phyloP scores from a whole-genome alignment of 371 early-diverging fungal species.

The Mortierella sp. region DNA sequence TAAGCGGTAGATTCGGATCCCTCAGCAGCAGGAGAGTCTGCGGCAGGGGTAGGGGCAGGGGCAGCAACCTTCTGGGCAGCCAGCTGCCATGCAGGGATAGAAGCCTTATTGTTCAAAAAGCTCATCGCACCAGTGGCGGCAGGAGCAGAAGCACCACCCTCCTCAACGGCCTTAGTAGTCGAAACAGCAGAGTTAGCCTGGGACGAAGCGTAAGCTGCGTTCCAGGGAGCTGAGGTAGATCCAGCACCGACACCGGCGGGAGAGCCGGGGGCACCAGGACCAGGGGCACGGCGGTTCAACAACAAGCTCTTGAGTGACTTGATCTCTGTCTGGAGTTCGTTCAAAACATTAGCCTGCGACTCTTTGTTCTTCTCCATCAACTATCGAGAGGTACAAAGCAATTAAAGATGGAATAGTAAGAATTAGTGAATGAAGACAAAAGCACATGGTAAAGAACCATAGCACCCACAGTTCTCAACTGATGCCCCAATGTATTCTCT shows the following conservation, averaged over 20 bases:
- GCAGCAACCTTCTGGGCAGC: constrained; percentile 58
- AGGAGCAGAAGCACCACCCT: background rate
- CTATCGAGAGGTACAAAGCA: constrained; percentile 53
- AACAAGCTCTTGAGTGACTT: constrained; percentile 92
- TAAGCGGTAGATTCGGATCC: constrained; percentile 35
- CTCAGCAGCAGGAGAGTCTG: constrained; percentile 26
- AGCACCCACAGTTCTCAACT: background rate
- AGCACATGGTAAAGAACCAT: background rate
- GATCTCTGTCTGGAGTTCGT: constrained; percentile 94
- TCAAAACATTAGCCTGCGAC: constrained; percentile 75
- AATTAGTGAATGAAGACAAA: background rate
- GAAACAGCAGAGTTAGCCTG: constrained; percentile 21
- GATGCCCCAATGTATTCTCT: background rate
- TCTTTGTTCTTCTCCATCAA: constrained; percentile 83
- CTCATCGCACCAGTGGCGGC: constrained; percentile 28
- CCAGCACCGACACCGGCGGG: constrained; percentile 20
- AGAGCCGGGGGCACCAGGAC: constrained; percentile 32
- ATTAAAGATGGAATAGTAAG: background rate
- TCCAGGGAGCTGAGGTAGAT: constrained; percentile 35
- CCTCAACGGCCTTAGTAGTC: constrained; percentile 33
- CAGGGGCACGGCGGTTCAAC: constrained; percentile 76
- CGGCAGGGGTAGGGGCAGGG: background rate
- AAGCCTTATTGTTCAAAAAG: constrained; percentile 58
- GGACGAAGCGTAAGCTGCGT: constrained; percentile 22
- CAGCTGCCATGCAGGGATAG: constrained; percentile 90